Evolutionary conservation across 176 grass and related monocot species (phyloP).

Genomic region (Lolium perenne): DNA sequence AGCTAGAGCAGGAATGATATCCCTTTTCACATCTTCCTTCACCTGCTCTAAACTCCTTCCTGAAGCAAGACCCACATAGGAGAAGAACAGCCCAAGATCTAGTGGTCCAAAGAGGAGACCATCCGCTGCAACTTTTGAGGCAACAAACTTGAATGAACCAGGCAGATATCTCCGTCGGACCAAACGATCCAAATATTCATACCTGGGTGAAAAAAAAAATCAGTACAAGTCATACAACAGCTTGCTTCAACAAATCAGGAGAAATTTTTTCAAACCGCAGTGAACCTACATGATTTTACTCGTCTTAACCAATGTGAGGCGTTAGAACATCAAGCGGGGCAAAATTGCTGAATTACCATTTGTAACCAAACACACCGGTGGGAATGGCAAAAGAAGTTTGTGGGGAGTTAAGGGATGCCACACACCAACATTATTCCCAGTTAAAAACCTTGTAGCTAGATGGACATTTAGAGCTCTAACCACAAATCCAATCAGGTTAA

Average conservation of each 20-base stretch:
- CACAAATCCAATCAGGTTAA: background rate
- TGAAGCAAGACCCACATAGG: slow-evolving; percentile 80
- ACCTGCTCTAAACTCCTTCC: slow-evolving; percentile 68
- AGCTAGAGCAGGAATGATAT: slow-evolving; percentile 78
- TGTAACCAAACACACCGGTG: background rate
- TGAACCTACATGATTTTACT: background rate
- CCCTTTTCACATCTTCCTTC: slow-evolving; percentile 95
- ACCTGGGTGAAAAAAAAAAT: slow-evolving; percentile 62
- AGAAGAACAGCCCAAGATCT: slow-evolving; percentile 86
- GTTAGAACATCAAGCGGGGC: background rate
- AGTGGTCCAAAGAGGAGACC: slow-evolving; percentile 70
- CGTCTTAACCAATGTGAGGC: background rate
- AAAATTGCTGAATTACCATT: background rate
- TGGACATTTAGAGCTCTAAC: background rate
- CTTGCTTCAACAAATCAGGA: background rate
- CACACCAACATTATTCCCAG: background rate
- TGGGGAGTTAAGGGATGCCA: background rate
- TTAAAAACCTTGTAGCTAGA: background rate
- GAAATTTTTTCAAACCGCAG: background rate
- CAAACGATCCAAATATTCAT: slow-evolving; percentile 82
- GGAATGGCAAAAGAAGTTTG: background rate
- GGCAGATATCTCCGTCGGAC: slow-evolving; percentile 67
- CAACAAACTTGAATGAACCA: slow-evolving; percentile 73
- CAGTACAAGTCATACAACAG: slow-evolving; percentile 10
- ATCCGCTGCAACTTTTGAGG: slow-evolving; percentile 80